Percentiles rank a stretch among this genome's conserved stretches.
phyloP scores from a whole-genome alignment of 106 monocot genomes.

The Narthecium ossifragum region DNA sequence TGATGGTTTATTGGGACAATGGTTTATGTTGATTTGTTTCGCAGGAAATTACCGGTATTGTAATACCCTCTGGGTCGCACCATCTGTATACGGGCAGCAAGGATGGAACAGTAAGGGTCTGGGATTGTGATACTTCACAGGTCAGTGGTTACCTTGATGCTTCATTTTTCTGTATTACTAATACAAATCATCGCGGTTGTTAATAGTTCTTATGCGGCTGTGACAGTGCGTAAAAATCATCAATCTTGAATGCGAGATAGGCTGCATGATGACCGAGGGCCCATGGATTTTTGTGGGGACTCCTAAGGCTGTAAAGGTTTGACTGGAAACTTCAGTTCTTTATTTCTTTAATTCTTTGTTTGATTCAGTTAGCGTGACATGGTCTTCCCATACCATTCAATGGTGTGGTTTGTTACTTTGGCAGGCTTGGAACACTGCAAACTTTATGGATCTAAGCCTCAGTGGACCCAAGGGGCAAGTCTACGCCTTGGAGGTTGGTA shows the following conservation, averaged over 20 bases:
- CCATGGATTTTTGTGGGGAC: constrained; percentile 4
- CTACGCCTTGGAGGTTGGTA: neutral
- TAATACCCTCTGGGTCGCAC: constrained; percentile 2
- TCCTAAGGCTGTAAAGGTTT: constrained; percentile 6
- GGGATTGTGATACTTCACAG: constrained; percentile 3
- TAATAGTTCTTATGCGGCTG: neutral
- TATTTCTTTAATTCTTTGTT: neutral
- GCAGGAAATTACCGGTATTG: constrained; percentile 11
- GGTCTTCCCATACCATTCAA: neutral
- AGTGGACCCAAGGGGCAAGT: constrained; percentile 5
- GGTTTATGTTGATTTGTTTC: neutral
- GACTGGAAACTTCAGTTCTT: neutral
- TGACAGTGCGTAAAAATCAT: neutral
- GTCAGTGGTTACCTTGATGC: neutral
- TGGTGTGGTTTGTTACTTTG: neutral
- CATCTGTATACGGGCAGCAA: constrained; percentile 5
- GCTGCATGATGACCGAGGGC: constrained; percentile 5
- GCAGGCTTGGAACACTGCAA: constrained; percentile 6
- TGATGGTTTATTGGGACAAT: too few relatives aligned
- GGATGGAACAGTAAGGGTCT: constrained; percentile 2
- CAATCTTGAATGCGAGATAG: neutral
- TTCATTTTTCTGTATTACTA: neutral
- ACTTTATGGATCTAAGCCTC: neutral
- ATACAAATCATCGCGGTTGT: neutral
- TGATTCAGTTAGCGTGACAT: neutral